Conservation (phyloP, 1,139 yeast species). For the Yarrowia galli region DNA sequence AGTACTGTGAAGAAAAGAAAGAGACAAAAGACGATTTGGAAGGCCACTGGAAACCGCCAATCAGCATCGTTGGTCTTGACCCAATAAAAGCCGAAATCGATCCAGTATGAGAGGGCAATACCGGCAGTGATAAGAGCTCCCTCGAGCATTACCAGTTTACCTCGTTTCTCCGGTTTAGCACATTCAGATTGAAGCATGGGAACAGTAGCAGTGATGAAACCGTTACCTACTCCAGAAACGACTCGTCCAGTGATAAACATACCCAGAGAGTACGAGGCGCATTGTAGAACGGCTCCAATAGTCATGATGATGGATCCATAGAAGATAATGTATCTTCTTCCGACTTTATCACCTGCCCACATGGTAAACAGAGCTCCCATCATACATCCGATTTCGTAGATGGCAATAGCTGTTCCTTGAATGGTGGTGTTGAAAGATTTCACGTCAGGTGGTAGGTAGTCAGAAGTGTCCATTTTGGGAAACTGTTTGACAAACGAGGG, state of each 20-base stretch:
- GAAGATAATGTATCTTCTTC: constrained; percentile 46
- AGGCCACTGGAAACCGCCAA: constrained; percentile 15
- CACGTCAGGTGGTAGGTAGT: constrained; percentile 2
- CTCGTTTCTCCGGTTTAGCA: constrained; percentile 21
- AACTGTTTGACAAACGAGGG: constrained; percentile 22
- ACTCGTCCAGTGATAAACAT: constrained; percentile 16
- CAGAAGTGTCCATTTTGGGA: constrained; percentile 16
- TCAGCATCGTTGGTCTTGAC: constrained; percentile 40
- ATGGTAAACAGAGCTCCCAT: constrained; percentile 72
- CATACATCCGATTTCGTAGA: constrained; percentile 79
- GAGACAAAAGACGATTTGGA: constrained; percentile 18
- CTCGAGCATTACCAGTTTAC: constrained; percentile 15
- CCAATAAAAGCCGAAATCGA: constrained; percentile 17
- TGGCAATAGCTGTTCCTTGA: constrained; percentile 39
- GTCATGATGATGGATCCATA: constrained; percentile 18
- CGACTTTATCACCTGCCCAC: constrained; percentile 51
- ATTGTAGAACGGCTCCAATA: constrained; percentile 6
- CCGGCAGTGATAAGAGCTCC: constrained; percentile 29
- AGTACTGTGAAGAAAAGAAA: constrained; percentile 15
- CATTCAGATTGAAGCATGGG: constrained; percentile 23
- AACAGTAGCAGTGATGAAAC: constrained; percentile 10
- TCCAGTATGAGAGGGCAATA: constrained; percentile 11
- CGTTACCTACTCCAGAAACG: constrained; percentile 39
- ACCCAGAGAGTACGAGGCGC: constrained; percentile 23
- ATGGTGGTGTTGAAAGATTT: constrained; percentile 27